Base-by-base conservation (phyloP, 2,329 filamentous ascomycete species). In the Knufia petricola region DNA sequence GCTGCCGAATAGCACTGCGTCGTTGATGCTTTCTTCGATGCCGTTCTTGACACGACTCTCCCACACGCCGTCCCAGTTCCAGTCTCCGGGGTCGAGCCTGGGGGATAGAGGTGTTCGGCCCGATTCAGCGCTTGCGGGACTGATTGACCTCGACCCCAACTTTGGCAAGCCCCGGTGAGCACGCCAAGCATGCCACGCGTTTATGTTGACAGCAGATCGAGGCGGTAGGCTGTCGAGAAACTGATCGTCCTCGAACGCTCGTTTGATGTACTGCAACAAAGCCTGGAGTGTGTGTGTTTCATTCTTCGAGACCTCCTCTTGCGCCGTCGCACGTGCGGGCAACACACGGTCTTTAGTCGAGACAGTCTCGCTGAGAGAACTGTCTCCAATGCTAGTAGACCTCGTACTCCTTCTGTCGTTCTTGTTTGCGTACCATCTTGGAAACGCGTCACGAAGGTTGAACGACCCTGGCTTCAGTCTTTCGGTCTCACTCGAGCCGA, bases 61-160 rank as follows among this genome's bases (percentile, higher is more conserved):
- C 90, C 90, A 98, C 0, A 96, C 90, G 0, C 90, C 89, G 60
- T 95, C 87, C 90, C 90, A 96, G 62, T 94, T 94, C 90, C 90
- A 96, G 59, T 94, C 84, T 4, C 84, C 85, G 0, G 87, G 87
- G 43, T 76, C 73, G 28, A 52, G 55, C 28, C 55, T 30, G 12
- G 48, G 28, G 55, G 50, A 34, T 4, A 36, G 24, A 30, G 39
- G 28, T 19, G 32, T 32, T 31, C 34, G 30, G 4, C 55, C 37
- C 49, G 52, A 38, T 32, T 21, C 43, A 49, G 36, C 40, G 48
- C 52, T 38, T 54, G 57, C 20, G 52, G 52, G 37, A 30, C 46
- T 52, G 15, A 45, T 43, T 17, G 45, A 36, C 3, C 39, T 46
- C 2, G 13, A 36, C 8, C 44, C 47, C 15, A 41, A 31, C 48